These are phyloP conservation scores for Herpetomonas samuelpessoai DNA, from an alignment of 208 protist species.

Conservation along the genomic window DNA sequence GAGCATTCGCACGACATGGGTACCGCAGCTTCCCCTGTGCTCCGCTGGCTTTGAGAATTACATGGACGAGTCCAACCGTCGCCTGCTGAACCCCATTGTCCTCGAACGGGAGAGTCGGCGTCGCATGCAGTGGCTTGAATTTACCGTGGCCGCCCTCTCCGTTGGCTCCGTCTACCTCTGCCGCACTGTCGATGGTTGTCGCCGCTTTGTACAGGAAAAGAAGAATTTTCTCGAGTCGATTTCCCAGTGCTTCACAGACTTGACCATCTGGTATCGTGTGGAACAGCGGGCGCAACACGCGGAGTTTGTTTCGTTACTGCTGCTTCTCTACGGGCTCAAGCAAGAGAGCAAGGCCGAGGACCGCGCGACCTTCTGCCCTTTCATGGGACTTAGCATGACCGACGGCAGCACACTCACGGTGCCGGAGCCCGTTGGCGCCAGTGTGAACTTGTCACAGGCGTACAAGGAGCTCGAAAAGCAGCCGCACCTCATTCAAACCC, in stretches of 20 bases:
- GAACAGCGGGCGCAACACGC: conserved; percentile 59
- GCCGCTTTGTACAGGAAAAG: conserved; percentile 71
- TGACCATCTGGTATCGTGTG: conserved; percentile 67
- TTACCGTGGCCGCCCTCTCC: conserved; percentile 71
- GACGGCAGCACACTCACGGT: conserved; percentile 18
- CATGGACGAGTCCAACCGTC: conserved; percentile 10
- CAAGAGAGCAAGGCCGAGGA: conserved; percentile 76
- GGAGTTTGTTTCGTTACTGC: conserved; percentile 75
- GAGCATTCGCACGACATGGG: conserved; percentile 76
- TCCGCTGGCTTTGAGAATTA: conserved; percentile 10
- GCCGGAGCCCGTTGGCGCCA: conserved; percentile 45
- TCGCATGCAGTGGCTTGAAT: conserved; percentile 78
- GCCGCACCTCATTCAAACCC: conserved; percentile 54
- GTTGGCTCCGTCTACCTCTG: conserved; percentile 67
- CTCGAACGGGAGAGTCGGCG: conserved; percentile 37
- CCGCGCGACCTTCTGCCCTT: conserved; percentile 60
- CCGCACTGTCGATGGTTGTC: conserved; percentile 49
- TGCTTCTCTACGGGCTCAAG: conserved; percentile 80
- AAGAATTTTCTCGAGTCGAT: conserved; percentile 85
- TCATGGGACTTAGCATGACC: conserved; percentile 21
- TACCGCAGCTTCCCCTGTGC: conserved; percentile 48
- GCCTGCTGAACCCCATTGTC: conserved; percentile 17
- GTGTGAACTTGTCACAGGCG: conserved; percentile 69
- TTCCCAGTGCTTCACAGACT: conserved; percentile 83
- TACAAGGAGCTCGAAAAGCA: conserved; percentile 73